Evolutionary conservation across 1,284 basidiomycete genomes (phyloP).

Genomic region (Anthracocystis walkeri): DNA sequence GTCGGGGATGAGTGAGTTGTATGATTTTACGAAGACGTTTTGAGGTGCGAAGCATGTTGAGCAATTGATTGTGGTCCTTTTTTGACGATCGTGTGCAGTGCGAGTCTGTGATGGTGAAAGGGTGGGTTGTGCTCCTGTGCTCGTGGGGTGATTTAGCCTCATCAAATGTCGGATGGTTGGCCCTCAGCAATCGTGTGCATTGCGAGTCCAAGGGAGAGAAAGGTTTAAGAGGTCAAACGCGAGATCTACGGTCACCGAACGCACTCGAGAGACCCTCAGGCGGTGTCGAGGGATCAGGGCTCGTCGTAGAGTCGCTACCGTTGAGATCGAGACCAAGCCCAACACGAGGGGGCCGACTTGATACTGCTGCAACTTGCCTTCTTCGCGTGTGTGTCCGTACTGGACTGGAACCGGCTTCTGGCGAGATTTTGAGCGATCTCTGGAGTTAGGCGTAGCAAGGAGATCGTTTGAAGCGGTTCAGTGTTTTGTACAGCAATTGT

Average conservation of each 20-base stretch:
- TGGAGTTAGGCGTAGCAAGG: conserved; percentile 38
- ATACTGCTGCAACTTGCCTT: conserved; percentile 33
- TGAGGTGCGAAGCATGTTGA: background rate
- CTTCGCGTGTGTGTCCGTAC: conserved; percentile 21
- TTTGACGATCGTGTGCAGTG: background rate
- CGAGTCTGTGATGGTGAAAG: too few relatives aligned
- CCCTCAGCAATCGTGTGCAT: too few relatives aligned
- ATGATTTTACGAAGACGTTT: conserved; percentile 56
- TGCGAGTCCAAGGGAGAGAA: too few relatives aligned
- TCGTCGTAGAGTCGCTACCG: conserved; percentile 37
- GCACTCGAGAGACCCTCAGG: conserved; percentile 29
- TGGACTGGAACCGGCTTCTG: conserved; percentile 26
- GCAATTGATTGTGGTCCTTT: background rate
- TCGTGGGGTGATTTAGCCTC: too few relatives aligned
- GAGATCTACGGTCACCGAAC: conserved; percentile 25
- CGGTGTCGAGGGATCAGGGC: conserved; percentile 40
- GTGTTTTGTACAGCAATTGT: too few relatives aligned
- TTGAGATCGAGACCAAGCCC: conserved; percentile 48
- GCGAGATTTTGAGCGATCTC: conserved; percentile 28
- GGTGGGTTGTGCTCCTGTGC: too few relatives aligned
- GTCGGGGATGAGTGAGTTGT: conserved; percentile 31
- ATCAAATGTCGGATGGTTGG: too few relatives aligned
- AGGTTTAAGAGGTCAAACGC: too few relatives aligned
- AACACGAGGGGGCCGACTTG: conserved; percentile 31
- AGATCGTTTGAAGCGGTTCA: conserved; percentile 19